Conservation (phyloP, 2,329 filamentous ascomycete genomes). For the Stagonosporopsis rhizophila region DNA sequence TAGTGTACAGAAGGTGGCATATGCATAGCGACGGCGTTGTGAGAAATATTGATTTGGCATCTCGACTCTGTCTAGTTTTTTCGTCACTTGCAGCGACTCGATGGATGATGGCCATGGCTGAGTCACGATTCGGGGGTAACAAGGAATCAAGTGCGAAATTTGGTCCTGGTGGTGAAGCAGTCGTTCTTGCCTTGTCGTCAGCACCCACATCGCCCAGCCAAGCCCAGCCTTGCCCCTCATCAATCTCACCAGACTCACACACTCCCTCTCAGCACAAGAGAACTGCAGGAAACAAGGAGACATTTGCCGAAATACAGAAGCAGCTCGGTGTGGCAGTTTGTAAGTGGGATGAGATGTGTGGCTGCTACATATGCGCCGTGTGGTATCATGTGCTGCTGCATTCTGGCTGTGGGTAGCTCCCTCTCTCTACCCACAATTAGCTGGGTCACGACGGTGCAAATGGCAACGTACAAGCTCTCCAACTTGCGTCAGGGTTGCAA, state of each 20-base stretch:
- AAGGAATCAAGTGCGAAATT: no score
- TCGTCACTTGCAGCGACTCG: not conserved
- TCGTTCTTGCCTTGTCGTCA: no score
- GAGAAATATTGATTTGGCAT: not conserved
- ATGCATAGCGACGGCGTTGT: constrained; percentile 20
- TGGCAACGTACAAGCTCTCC: not conserved
- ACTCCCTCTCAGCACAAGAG: no score
- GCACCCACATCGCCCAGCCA: no score
- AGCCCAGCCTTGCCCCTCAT: no score
- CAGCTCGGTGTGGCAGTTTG: no score
- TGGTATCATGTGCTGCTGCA: not conserved
- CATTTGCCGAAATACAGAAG: not conserved
- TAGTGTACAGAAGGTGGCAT: constrained; percentile 13
- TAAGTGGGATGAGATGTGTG: not conserved
- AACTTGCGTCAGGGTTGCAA: not conserved
- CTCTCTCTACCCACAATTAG: not conserved
- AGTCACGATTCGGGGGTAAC: no score
- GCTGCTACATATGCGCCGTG: not conserved
- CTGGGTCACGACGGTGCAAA: not conserved
- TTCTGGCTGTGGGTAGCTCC: not conserved
- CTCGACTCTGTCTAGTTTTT: not conserved
- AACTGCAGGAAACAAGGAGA: no score
- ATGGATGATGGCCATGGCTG: no score
- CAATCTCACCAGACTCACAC: no score
- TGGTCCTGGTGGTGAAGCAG: no score